A percentile compares a stretch with the other conserved stretches of the same genome.
Evolutionary conservation across 352 stramenopile species (phyloP).

Genomic region (Phytophthora crassamura): DNA sequence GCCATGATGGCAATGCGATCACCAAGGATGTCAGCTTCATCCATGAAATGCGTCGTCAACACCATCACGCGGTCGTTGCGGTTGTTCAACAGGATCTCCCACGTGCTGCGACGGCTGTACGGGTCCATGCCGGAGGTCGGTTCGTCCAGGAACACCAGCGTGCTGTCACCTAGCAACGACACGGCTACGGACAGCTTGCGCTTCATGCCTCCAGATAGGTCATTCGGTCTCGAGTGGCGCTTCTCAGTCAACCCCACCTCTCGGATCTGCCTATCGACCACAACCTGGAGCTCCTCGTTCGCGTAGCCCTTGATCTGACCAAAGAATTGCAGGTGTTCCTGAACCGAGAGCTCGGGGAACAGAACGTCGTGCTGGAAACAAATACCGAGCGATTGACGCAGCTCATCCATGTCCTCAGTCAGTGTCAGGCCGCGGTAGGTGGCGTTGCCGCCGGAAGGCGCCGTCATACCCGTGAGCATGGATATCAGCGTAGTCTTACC

Average conservation of each 20-base stretch:
- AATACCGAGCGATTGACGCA: conserved; percentile 70
- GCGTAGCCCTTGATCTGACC: conserved; percentile 53
- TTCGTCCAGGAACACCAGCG: conserved; percentile 85
- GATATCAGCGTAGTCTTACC: too few species aligned
- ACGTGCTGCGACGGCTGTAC: too few species aligned
- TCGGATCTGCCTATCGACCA: conserved; percentile 41
- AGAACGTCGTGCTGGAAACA: too few species aligned
- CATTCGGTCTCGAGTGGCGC: conserved; percentile 37
- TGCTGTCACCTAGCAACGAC: conserved; percentile 85
- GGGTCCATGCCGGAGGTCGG: conserved; percentile 95
- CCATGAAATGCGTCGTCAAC: conserved; percentile 95
- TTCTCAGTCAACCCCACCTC: conserved; percentile 66
- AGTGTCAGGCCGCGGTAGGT: conserved; percentile 74
- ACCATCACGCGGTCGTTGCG: conserved; percentile 67
- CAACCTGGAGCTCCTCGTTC: conserved; percentile 30
- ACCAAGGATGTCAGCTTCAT: conserved; percentile 81
- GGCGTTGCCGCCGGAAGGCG: conserved; percentile 54
- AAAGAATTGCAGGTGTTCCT: conserved; percentile 69
- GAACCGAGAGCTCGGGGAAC: conserved; percentile 71
- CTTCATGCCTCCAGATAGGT: conserved; percentile 87
- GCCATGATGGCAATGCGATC: conserved; percentile 84
- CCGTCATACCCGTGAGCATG: too few species aligned
- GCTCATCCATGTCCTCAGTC: conserved; percentile 67
- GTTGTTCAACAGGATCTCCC: conserved; percentile 64
- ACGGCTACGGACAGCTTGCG: conserved; percentile 89